These are phyloP conservation scores for Berkeleyomyces rouxiae DNA, from an alignment of 2,329 filamentous ascomycete genomes.

Conservation along the genomic window DNA sequence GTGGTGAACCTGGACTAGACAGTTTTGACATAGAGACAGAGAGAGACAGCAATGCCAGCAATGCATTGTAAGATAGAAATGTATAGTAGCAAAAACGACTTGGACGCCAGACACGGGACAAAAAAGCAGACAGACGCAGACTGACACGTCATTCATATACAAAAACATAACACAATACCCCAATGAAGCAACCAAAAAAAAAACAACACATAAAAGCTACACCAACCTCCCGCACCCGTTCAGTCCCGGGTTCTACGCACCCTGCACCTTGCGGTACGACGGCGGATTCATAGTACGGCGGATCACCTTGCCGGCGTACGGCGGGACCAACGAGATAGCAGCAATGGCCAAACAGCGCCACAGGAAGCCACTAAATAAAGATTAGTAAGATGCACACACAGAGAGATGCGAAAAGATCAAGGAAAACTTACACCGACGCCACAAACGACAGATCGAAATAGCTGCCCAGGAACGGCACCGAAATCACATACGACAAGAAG, in stretches of 20 bases:
- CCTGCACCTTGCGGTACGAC: conserved; percentile 85
- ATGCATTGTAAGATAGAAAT: conserved; percentile 3
- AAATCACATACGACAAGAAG: conserved; percentile 60
- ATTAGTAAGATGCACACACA: background rate
- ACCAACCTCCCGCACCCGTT: background rate
- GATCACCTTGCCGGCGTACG: conserved; percentile 75
- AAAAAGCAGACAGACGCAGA: background rate
- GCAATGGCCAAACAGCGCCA: conserved; percentile 75
- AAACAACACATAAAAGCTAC: background rate
- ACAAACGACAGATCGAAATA: conserved; percentile 81
- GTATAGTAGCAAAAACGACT: background rate
- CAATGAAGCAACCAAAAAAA: background rate
- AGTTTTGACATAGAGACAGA: background rate
- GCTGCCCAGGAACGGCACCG: conserved; percentile 68
- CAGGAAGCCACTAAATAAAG: conserved; percentile 49
- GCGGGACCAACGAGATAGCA: conserved; percentile 67
- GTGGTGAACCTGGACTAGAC: conserved; percentile 11
- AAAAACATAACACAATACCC: background rate
- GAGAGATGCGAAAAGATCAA: background rate
- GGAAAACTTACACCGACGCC: conserved; percentile 41
- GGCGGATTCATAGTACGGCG: conserved; percentile 75
- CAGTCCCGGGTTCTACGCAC: conserved; percentile 28
- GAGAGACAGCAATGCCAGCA: too few species aligned
- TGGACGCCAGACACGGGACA: background rate
- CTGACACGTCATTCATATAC: background rate